Conservation (phyloP, 140 eudicot species). For the Flaveria floridana region DNA sequence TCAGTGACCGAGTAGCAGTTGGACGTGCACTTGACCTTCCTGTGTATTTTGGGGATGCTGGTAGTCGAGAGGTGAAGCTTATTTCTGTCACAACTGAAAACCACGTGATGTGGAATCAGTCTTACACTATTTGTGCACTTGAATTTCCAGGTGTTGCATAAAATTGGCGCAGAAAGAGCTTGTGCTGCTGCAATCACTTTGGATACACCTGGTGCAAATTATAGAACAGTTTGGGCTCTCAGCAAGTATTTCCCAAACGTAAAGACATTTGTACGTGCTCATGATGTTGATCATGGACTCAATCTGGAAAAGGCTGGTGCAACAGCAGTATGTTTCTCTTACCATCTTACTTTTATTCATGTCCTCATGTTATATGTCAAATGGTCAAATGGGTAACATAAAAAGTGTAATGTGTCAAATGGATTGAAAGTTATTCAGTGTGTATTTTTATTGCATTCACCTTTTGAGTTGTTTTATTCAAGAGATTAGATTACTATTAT, state of each 20-base stretch:
- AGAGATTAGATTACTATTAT: background rate
- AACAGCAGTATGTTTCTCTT: conserved; percentile 72
- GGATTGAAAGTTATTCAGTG: background rate
- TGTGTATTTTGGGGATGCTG: conserved; percentile 98
- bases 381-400: background rate
- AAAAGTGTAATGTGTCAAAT: background rate
- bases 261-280: conserved; percentile 98
- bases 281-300: conserved; percentile 98
- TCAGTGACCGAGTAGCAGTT: conserved; percentile 95
- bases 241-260: conserved; percentile 93
- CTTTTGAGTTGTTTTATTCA: background rate
- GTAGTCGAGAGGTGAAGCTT: conserved; percentile 87
- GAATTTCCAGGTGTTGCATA: conserved; percentile 76
- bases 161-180: conserved; percentile 94
- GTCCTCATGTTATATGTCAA: background rate
- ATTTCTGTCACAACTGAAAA: conserved; percentile 6
- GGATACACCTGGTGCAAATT: conserved; percentile 96
- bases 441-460: background rate
- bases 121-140: conserved; percentile 23
- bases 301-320: conserved; percentile 98
- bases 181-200: conserved; percentile 98
- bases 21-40: conserved; percentile 99
- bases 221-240: conserved; percentile 97
- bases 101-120: conserved; percentile 10
- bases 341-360: conserved; percentile 5